Percentiles rank a stretch among this genome's conserved stretches.
These are phyloP conservation scores for Immersiporthe knoxdaviesiana DNA, from an alignment of 2,329 filamentous ascomycete species.

Conservation along the genomic window DNA sequence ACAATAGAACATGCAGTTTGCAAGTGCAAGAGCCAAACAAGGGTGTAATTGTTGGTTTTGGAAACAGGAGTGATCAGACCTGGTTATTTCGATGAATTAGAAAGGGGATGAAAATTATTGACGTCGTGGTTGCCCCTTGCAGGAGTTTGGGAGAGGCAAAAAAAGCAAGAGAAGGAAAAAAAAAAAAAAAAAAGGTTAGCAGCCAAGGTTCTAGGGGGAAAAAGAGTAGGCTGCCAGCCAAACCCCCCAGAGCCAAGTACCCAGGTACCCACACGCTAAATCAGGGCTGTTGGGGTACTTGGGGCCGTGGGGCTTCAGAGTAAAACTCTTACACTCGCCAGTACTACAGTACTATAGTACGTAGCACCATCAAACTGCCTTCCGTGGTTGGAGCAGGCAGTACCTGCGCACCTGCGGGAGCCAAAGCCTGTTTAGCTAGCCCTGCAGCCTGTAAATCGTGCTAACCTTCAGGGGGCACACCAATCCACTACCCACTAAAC, in stretches of 20 bases:
- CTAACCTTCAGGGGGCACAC: not conserved
- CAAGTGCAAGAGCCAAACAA: not conserved
- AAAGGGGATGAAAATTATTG: not conserved
- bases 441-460: not conserved
- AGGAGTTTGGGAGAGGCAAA: not conserved
- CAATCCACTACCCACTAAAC: not conserved
- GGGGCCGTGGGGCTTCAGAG: not conserved
- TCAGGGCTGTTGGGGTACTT: not conserved
- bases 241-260: not conserved
- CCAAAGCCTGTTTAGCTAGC: not conserved
- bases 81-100: not conserved
- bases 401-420: not conserved
- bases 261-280: not conserved
- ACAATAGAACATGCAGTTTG: not conserved
- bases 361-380: not conserved
- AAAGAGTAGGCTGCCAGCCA: not conserved
- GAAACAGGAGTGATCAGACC: not conserved
- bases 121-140: not conserved
- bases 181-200: not conserved
- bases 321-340: not conserved
- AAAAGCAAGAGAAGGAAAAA: not conserved
- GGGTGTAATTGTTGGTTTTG: not conserved
- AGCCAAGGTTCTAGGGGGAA: not conserved
- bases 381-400: not conserved
- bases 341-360: too few species aligned